Evolutionary conservation across 257 asterid genomes (phyloP), one percentile per base, ranked within the genome.

Genomic region (Solanum chaucha): DNA sequence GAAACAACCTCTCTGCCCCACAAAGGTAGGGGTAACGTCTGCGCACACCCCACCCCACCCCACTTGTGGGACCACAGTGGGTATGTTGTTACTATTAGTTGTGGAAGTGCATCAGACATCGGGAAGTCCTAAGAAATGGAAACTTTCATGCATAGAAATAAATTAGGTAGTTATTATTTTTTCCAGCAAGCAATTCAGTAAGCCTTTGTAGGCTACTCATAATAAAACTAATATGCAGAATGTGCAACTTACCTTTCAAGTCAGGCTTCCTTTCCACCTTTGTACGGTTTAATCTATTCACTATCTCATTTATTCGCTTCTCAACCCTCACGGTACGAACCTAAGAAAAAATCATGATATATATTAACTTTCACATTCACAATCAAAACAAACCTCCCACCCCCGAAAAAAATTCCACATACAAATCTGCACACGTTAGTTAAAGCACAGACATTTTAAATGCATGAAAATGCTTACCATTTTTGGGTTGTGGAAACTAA

Each of bases 241-340:
- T 48, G 85, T 48, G 70, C 46, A 48, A 41, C 74, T 86, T 51
- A 96, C 99, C 99, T 94, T 95, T 96, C n/a, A 96, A 89, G 92
- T 97, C 99, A 10, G 98, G 97, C 48, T 85, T 95, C 86, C 96
- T 93, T 90, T 97, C 99, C 89, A 97, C 99, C 91, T 97, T 97
- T 87, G 99, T 95, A 90, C 94, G 93, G 97, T 96, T 96, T 88
- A 97, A 92, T 87, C 98, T 94, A 89, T 97, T 97, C 84, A 97
- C 94, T 86, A 94, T 89, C 90, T 97, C 99, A 91, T 97, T 97
- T 88, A 94, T 89, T 87, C 99, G 93, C 95, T 95, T 97, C 90
- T 97, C 99, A 90, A 95, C 99, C 90, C 91, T 96, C 84, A 91
- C 94, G 3, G 98, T 97, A 67, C 97, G 95, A 82, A 97, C 98